These are phyloP conservation scores for Lipomyces chichibuensis DNA, from an alignment of 805 yeast genomes.

Conservation along the genomic window DNA sequence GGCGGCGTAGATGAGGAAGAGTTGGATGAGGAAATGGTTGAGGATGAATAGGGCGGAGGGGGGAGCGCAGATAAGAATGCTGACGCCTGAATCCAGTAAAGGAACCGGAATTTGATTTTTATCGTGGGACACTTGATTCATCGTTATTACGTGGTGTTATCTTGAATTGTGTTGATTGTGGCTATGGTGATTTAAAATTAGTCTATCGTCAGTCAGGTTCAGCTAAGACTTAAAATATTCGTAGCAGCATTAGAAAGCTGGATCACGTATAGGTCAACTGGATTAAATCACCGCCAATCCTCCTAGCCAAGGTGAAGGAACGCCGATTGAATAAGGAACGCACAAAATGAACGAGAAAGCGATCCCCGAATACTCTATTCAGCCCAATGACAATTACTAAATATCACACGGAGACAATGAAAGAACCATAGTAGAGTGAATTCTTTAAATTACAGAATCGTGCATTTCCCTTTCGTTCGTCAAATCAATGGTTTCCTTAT, in stretches of 20 bases:
- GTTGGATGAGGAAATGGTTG: conserved; percentile 19
- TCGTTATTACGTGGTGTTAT: background rate
- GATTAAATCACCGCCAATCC: background rate
- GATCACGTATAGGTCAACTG: too few species aligned
- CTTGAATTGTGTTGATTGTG: background rate
- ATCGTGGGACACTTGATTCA: background rate
- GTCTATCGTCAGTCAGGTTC: too few species aligned
- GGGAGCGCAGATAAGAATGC: background rate
- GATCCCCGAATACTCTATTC: background rate
- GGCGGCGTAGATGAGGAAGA: conserved; percentile 21
- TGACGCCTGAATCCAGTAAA: background rate
- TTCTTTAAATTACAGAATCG: conserved; percentile 6
- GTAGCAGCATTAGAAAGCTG: too few species aligned
- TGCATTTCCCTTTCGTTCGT: conserved; percentile 7
- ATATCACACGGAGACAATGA: background rate
- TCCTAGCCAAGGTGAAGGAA: background rate
- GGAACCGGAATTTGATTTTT: background rate
- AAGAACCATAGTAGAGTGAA: background rate
- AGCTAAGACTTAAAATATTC: too few species aligned
- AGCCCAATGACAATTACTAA: background rate
- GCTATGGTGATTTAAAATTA: too few species aligned
- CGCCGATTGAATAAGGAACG: background rate
- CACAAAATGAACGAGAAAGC: background rate
- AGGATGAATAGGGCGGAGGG: conserved; percentile 9
- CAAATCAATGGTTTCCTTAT: background rate